phyloP scores from a whole-genome alignment of 257 asterid species.

The Petunia secreta region DNA sequence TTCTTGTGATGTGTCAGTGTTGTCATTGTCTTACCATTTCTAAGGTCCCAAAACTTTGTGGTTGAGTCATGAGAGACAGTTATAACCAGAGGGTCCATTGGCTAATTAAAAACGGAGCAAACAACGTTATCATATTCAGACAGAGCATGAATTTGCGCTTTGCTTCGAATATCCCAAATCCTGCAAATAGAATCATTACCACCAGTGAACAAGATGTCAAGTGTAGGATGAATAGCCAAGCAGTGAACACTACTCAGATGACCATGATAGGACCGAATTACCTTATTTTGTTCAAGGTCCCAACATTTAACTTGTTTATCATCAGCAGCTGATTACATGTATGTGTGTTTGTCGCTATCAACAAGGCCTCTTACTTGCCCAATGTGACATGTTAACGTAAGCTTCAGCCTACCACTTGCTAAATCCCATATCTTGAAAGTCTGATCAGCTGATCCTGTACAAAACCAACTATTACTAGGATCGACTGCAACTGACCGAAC shows the following conservation, averaged over 20 bases:
- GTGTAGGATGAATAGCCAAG: too few relatives aligned
- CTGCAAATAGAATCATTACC: background rate
- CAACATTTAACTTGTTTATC: too few relatives aligned
- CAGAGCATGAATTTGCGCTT: constrained; percentile 82
- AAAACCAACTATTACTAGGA: constrained; percentile 90
- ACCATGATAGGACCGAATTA: too few relatives aligned
- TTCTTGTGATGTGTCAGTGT: constrained; percentile 23
- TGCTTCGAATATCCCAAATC: constrained; percentile 96
- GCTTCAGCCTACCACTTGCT: constrained; percentile 79
- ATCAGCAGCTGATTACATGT: too few relatives aligned
- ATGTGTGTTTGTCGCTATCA: too few relatives aligned
- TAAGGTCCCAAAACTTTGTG: constrained; percentile 91
- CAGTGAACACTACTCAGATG: too few relatives aligned
- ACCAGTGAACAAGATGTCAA: too few relatives aligned
- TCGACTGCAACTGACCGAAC: constrained; percentile 95
- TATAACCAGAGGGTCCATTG: constrained; percentile 90
- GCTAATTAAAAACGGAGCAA: constrained; percentile 85
- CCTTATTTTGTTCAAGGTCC: too few relatives aligned
- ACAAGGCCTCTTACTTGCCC: constrained; percentile 72
- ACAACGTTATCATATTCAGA: constrained; percentile 90
- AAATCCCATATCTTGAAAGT: constrained; percentile 97
- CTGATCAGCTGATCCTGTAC: constrained; percentile 95
- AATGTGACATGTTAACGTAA: constrained; percentile 89
- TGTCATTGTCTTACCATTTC: constrained; percentile 55
- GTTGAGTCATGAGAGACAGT: constrained; percentile 96